Base-by-base conservation (phyloP, 2,329 filamentous ascomycete species). In the Aspergillus udagawae region DNA sequence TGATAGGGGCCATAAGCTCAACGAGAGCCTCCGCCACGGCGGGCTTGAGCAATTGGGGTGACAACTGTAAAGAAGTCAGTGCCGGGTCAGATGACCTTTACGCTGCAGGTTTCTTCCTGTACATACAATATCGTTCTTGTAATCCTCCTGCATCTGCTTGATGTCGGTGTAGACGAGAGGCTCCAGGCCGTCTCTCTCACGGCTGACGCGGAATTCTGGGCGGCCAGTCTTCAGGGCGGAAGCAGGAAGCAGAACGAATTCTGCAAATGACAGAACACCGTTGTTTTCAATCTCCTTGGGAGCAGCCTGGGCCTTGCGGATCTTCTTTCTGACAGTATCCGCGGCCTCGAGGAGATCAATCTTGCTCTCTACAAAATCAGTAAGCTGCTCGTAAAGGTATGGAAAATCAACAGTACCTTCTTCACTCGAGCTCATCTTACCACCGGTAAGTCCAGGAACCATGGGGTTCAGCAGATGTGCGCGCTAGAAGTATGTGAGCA, bases 11-110 rank as follows among this genome's bases (percentile, higher is more conserved):
- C 56, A 96, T 81, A 12, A 97, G 82, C 42, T 83, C 80, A 63
- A 85, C 86, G 21, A 99, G 82, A 9, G 86, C 90, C 53, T 85
- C 82, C 4, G 89, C 83, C 5, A 95, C 86, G 10, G 90, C 91
- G n/a, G 87, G 83, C 79, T 99, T 97, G 53, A 97, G 80, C 12
- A 89, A 77, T 79, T 97, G 92, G 0, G 94, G 94, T 1, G 89
- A 91, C 60, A 96, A 83, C 82, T 87, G 62, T 29, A 54, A 14
- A 28, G n/a, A 20, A 52, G 8, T 54, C 2, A 54, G 44, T 17
- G 25, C 21, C 23, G 10, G 6, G 49, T 63, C 57, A 61, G 55
- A 59, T 27, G 54, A 12, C 21, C 20, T 35, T 38, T 49, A 17
- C 14, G 20, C 17, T 32, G 7, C 2, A 12, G 17, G 0, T 6